Evolutionary conservation across 768 basidiomycete species (phyloP).

Genomic region (Cubamyces sp.): DNA sequence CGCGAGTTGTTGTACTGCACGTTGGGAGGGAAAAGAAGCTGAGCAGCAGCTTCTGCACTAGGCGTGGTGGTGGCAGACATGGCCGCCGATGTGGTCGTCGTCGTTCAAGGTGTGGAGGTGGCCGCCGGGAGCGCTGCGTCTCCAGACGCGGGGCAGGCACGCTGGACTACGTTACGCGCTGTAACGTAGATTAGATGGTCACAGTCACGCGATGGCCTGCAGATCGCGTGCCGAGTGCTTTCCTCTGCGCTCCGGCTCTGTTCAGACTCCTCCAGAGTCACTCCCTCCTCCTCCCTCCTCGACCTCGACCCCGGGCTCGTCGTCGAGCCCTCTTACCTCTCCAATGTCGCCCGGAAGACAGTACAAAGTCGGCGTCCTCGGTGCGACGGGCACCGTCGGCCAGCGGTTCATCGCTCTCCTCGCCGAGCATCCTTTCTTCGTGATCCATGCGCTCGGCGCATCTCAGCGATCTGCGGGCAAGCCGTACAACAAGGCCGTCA

Average conservation of each 20-base stretch:
- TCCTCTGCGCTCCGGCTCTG: constrained; percentile 16
- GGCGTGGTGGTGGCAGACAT: constrained; percentile 39
- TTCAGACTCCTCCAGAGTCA: constrained; percentile 14
- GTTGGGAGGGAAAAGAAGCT: constrained; percentile 70
- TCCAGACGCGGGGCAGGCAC: constrained; percentile 4
- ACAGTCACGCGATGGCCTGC: constrained; percentile 14
- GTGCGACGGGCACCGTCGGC: constrained; percentile 93
- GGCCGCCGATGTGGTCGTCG: constrained; percentile 22
- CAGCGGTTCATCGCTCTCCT: constrained; percentile 94
- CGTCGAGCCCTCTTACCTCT: constrained; percentile 15
- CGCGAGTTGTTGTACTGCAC: constrained; percentile 64
- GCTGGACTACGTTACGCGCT: background rate
- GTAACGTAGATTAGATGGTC: constrained; percentile 14
- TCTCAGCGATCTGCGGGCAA: constrained; percentile 88
- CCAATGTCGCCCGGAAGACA: constrained; percentile 28
- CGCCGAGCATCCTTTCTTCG: constrained; percentile 87
- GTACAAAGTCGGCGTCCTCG: constrained; percentile 73
- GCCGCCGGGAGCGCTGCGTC: background rate
- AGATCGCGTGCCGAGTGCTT: constrained; percentile 19
- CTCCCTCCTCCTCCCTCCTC: background rate
- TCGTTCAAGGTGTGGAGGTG: background rate
- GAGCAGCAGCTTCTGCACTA: constrained; percentile 51
- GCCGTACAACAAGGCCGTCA: constrained; percentile 68
- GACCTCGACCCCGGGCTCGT: constrained; percentile 3
- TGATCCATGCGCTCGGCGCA: constrained; percentile 85